phyloP scores from a whole-genome alignment of 495 filamentous ascomycete genomes.

The Friedmanniomyces simplex region DNA sequence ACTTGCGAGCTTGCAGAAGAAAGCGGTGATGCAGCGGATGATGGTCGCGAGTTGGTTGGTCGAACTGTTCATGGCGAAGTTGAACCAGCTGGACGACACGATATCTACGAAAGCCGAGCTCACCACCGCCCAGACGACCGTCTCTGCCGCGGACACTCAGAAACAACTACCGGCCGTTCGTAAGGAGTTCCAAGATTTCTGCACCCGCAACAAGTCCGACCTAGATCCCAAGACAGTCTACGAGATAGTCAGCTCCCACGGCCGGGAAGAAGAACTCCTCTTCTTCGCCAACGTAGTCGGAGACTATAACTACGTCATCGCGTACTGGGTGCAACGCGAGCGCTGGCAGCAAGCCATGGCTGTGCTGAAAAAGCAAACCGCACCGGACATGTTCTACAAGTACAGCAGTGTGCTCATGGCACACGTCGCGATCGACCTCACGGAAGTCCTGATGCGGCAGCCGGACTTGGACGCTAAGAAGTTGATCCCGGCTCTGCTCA shows the following conservation, averaged over 20 bases:
- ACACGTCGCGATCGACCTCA: conserved; percentile 67
- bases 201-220: conserved; percentile 70
- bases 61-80: conserved; percentile 93
- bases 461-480: conserved; percentile 74
- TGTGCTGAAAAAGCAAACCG: conserved; percentile 82
- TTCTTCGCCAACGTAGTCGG: conserved; percentile 78
- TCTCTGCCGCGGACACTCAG: conserved; percentile 46
- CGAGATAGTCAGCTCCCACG: conserved; percentile 91
- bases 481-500: conserved; percentile 83
- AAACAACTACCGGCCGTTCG: conserved; percentile 59
- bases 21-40: conserved; percentile 76
- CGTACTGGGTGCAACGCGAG: conserved; percentile 95
- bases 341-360: conserved; percentile 82
- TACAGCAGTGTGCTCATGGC: conserved; percentile 95
- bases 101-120: conserved; percentile 84
- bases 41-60: conserved; percentile 95
- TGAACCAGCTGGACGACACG: conserved; percentile 88
- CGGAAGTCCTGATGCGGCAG: conserved; percentile 92
- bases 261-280: conserved; percentile 81
- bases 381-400: conserved; percentile 86
- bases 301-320: conserved; percentile 88
- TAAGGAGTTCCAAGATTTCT: conserved; percentile 78
- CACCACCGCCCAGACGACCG: conserved; percentile 39
- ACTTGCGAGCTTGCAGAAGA: conserved; percentile 69
- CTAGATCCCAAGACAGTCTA: conserved; percentile 87